Evolutionary conservation across 805 yeast genomes (phyloP), one percentile per base, ranked within the genome.

Genomic region (Jamesozyma gamospora): DNA sequence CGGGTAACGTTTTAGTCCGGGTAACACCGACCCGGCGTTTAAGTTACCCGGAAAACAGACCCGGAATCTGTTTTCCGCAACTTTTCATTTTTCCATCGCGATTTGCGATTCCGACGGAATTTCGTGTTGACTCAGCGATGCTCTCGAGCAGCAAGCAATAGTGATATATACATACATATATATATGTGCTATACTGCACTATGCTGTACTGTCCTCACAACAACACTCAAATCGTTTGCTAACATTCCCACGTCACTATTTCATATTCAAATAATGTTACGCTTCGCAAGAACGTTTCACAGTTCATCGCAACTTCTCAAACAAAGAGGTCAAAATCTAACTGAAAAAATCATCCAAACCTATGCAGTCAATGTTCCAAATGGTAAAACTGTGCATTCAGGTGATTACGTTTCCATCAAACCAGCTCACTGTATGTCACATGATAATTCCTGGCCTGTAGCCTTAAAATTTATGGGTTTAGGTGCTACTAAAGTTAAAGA

Each of bases 381-480:
- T n/a, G 79, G 76, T 25, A 90, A 92, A 59, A 58, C 67, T 40
- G 95, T 92, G 28, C 78, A 70, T 52, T 71, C 85, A 35, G 98
- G 97, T 12, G 99, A 92, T 66, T 92, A 88, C 64, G 97, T 94
- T 37, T 77, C 95, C 2, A 90, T 92, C 57, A 74, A 69, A 53
- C 99, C 99, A 3, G 90, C 95, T 3, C 95, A 92, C 66, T 94
- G 96, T 63, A 92, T 92, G 99, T 86, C 97, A 13, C 99, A 92
- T 62, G 99, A 92, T 63, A 92, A 92, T 65, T 81, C 96, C 33
- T 94, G 99, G 98, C 99, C 99, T 1, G 96, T 92, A 14, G 98
- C 98, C 1, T 71, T 90, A 56, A 92, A 92, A 66, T 92, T 92
- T 67, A 85, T 75, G 79, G 95, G 95, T 5, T 71, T 92, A 28